A percentile compares a stretch with the other conserved stretches of the same genome.
Evolutionary conservation across 1,284 basidiomycete species (phyloP).

Genomic region (Ustilago hordei): DNA sequence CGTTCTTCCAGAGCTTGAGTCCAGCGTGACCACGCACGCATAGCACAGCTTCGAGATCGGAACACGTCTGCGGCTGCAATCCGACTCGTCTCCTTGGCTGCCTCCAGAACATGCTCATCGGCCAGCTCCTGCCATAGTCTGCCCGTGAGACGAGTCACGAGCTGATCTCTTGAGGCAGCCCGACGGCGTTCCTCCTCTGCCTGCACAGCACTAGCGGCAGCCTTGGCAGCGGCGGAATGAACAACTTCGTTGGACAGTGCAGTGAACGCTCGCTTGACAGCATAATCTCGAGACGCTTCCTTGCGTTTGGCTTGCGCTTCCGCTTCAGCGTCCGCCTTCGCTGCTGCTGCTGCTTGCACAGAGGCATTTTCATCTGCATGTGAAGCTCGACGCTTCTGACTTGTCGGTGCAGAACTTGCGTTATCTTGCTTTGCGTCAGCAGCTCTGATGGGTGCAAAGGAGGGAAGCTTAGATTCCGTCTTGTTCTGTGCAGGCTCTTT

Average conservation of each 20-base stretch:
- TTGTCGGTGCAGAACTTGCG: background rate
- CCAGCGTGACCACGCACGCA: constrained; percentile 29
- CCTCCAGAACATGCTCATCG: constrained; percentile 12
- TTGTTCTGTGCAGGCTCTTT: constrained; percentile 7
- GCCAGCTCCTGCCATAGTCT: constrained; percentile 29
- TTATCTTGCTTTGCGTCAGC: background rate
- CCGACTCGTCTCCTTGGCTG: constrained; percentile 15
- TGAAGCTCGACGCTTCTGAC: constrained; percentile 22
- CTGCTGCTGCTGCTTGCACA: constrained; percentile 25
- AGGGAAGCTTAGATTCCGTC: background rate
- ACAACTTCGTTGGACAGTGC: constrained; percentile 21
- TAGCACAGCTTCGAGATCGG: constrained; percentile 13
- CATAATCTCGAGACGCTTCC: constrained; percentile 14
- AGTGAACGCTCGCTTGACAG: constrained; percentile 27
- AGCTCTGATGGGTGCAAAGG: background rate
- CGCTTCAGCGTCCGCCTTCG: constrained; percentile 18
- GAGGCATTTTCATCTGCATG: constrained; percentile 19
- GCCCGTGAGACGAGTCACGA: constrained; percentile 17
- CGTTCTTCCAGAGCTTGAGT: constrained; percentile 24
- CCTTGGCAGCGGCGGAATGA: constrained; percentile 15
- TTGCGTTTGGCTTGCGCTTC: constrained; percentile 23
- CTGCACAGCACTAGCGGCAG: constrained; percentile 16
- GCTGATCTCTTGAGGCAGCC: constrained; percentile 25
- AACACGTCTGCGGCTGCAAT: constrained; percentile 31
- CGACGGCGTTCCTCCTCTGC: constrained; percentile 27